Evolutionary conservation across 805 yeast genomes (phyloP), one percentile per base, ranked within the genome.

Genomic region (Sungouiella thailandica): DNA sequence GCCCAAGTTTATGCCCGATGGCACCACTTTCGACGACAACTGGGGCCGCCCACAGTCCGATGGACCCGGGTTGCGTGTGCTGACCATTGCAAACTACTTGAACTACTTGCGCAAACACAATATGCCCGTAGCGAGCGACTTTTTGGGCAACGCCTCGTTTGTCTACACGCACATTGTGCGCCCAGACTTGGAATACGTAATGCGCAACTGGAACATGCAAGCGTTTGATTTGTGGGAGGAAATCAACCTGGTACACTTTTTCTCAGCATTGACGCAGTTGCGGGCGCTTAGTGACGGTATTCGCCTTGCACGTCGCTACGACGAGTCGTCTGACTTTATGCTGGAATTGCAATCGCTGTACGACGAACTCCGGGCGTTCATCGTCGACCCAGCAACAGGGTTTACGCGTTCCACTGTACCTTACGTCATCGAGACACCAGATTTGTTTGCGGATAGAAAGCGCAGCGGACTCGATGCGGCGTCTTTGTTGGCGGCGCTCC

Each of bases 21-120:
- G 82, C 16, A 48, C 75, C 0, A 66, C 83, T 1, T 90, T 83
- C 49, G 55, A 57, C 5, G 79, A 63, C 2, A 55, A 64, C 23
- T 90, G 97, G 97, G 97, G 97, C 2, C 69, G 97, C 46, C 97
- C 97, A 1, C 97, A 90, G 59, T 73, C 87, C 39, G 97, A 90
- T 56, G 97, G 97, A 0, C 96, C 97, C 1, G 89, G 94, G 1
- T 66, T 90, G 37, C 70, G 97, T 47, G 70, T 79, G 8, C 70
- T 81, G 36, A 72, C 95, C 2, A 68, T 80, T 15, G 56, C 74
- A 24, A 72, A 72, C 40, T 84, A 76, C 52, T 46, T 84, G 39
- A 58, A 62, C 15, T 46, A 70, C 3, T 55, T 79, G 38, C 45
- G 57, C 5, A 50, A 56, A 17, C 30, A 17, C 11, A 51, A 57